phyloP scores from a whole-genome alignment of 192 early-diverging fungal species.

The Coemansia sp. region DNA sequence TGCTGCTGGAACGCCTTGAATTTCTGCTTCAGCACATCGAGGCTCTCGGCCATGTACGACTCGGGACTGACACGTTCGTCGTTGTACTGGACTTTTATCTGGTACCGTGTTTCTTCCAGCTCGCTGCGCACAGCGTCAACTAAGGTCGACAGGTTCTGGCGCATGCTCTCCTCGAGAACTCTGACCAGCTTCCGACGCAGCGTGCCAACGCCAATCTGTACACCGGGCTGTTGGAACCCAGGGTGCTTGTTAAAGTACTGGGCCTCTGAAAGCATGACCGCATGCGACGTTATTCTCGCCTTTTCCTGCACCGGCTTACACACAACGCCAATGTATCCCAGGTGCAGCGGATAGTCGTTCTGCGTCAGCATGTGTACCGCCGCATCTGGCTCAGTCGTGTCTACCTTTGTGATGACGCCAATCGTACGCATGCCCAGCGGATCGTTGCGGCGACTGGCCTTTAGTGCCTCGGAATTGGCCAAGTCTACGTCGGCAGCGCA shows the following conservation, averaged over 20 bases:
- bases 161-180: slow-evolving; percentile 92
- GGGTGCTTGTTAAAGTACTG: slow-evolving; percentile 60
- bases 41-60: slow-evolving; percentile 92
- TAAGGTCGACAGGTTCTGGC: slow-evolving; percentile 73
- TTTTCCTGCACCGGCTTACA: slow-evolving; percentile 65
- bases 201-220: slow-evolving; percentile 82
- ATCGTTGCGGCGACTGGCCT: slow-evolving; percentile 74
- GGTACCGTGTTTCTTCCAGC: slow-evolving; percentile 92
- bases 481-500: slow-evolving; percentile 84
- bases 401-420: slow-evolving; percentile 86
- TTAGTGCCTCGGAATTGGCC: slow-evolving; percentile 81
- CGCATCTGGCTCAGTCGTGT: slow-evolving; percentile 76
- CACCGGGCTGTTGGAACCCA: slow-evolving; percentile 54
- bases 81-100: slow-evolving; percentile 99
- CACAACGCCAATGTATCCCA: slow-evolving; percentile 97
- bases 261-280: slow-evolving; percentile 54
- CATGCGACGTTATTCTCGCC: slow-evolving; percentile 22
- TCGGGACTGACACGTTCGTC: slow-evolving; percentile 93
- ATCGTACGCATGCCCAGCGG: slow-evolving; percentile 78
- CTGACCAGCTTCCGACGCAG: slow-evolving; percentile 85
- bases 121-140: slow-evolving; percentile 93
- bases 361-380: slow-evolving; percentile 83
- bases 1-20: slow-evolving; percentile 91
- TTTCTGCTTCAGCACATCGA: slow-evolving; percentile 88
- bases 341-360: slow-evolving; percentile 87